Evolutionary conservation across 768 basidiomycete species (phyloP), one percentile per base, ranked within the genome.

Genomic region (Lactarius psammicola): DNA sequence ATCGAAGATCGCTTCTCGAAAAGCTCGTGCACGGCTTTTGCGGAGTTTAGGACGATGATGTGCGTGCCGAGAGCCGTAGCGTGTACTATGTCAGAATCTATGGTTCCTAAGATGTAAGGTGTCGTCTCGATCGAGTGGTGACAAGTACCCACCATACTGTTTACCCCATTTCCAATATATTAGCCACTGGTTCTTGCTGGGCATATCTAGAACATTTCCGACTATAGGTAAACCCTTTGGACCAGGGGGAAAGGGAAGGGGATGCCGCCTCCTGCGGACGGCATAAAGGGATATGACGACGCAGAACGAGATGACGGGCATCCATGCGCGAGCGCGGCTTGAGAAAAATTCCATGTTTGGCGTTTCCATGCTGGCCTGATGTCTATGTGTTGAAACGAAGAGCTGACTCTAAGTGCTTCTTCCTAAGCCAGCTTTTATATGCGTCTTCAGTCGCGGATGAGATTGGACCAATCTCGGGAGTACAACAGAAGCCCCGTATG

Each of bases 11-110:
- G 63, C 63, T 68, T 68, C 60, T 68, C 69, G 18, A 70, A 62
- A 54, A 70, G 62, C 44, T 70, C 69, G 15, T 57, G 64, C 20
- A 56, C 68, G 42, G 67, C 60, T 31, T 65, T 61, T 8, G 59
- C 66, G 64, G 79, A 80, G 72, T 81, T 85, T 34, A 87, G 73
- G 34, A 53, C 28, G 65, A 30, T 57, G 42, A 70, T 53, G 40
- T 69, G 63, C 4, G 31, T 59, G 28, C 69, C 69, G 13, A 70
- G 59, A n/a, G 59, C 31, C 33, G 68, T 57, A 34, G 58, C 58
- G n/a, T 70, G 49, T 20, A 68, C 58, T 40, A 70, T 56, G 49
- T 67, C 66, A 36, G 66, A 67, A 56, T 64, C 66, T 67, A 36
- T 36, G 38, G 46, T 66, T 28, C 30, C 55, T 34, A 31, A 31